Conservation (phyloP, 106 monocot genomes). For the Ottelia alismoides region DNA sequence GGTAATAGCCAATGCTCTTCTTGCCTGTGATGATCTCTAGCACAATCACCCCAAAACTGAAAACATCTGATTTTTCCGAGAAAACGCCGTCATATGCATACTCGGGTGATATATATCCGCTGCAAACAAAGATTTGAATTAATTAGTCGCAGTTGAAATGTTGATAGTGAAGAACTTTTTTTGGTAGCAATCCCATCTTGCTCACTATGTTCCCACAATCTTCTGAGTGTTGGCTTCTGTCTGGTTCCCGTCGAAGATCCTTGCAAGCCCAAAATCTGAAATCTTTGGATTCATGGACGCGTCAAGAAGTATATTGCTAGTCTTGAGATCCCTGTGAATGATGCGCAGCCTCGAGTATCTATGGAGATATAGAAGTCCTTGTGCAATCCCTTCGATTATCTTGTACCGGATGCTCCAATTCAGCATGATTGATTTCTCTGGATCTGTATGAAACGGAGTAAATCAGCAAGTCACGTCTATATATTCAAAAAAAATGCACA, state of each 20-base stretch:
- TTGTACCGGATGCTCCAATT: neutral
- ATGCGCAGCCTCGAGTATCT: conserved; percentile 9
- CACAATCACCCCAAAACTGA: conserved; percentile 17
- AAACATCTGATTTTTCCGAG: conserved; percentile 18
- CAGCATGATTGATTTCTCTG: neutral
- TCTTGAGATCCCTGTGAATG: conserved; percentile 19
- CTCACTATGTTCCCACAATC: conserved; percentile 22
- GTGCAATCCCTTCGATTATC: conserved; percentile 9
- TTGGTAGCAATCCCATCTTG: neutral
- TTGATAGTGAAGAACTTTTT: neutral
- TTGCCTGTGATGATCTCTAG: conserved; percentile 16
- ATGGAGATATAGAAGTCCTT: conserved; percentile 17
- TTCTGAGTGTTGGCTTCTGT: conserved; percentile 8
- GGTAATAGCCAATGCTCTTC: conserved; percentile 9
- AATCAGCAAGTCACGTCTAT: neutral
- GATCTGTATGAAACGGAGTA: neutral
- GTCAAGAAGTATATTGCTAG: conserved; percentile 14
- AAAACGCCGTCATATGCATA: conserved; percentile 13
- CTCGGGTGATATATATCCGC: conserved; percentile 23
- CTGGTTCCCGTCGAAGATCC: conserved; percentile 6
- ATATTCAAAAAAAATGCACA: too few relatives aligned
- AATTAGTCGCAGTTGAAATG: neutral
- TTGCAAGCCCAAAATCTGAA: conserved; percentile 16
- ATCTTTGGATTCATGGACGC: conserved; percentile 13
- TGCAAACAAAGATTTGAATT: neutral